phyloP scores from a whole-genome alignment of 2,329 filamentous ascomycete genomes.

The Pseudogymnoascus sp. region DNA sequence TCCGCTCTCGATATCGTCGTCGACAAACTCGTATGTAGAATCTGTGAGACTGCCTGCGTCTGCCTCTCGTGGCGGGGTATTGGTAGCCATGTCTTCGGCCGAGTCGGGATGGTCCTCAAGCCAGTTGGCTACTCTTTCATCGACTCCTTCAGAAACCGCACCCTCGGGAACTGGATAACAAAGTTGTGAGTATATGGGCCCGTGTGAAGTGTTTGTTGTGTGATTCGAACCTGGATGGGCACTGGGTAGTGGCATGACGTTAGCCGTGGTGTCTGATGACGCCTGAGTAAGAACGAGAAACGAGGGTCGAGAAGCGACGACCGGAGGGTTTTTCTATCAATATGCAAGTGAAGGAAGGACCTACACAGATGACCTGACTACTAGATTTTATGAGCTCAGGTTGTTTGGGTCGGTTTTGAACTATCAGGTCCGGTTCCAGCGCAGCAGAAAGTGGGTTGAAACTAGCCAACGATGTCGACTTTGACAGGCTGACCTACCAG shows the following conservation, averaged over 20 bases:
- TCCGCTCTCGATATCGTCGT: constrained; percentile 28
- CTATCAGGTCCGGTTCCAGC: constrained; percentile 6
- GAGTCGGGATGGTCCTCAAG: constrained; percentile 20
- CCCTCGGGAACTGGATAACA: constrained; percentile 18
- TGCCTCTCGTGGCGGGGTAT: constrained; percentile 20
- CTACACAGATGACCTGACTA: constrained; percentile 5
- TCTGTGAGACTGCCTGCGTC: constrained; percentile 26
- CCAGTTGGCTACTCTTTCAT: constrained; percentile 25
- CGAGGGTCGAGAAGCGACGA: not conserved
- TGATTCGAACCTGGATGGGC: constrained; percentile 14
- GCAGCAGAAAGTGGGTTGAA: constrained; percentile 1
- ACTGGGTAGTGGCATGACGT: constrained; percentile 26
- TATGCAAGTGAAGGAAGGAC: not conserved
- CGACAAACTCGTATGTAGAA: constrained; percentile 30
- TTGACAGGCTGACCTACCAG: constrained; percentile 6
- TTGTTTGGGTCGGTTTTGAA: constrained; percentile 4
- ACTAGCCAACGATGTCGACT: constrained; percentile 1
- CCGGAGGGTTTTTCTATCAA: not conserved
- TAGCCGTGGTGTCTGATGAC: constrained; percentile 21
- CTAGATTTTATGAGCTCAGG: not conserved
- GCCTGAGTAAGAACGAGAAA: not conserved
- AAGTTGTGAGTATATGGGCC: constrained; percentile 14
- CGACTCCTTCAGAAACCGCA: constrained; percentile 12
- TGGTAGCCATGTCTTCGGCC: constrained; percentile 18
- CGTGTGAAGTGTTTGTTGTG: constrained; percentile 11